Evolutionary conservation across 306 rosid genomes (phyloP), one percentile per base, ranked within the genome.

Genomic region (Pachyrhizus erosus): DNA sequence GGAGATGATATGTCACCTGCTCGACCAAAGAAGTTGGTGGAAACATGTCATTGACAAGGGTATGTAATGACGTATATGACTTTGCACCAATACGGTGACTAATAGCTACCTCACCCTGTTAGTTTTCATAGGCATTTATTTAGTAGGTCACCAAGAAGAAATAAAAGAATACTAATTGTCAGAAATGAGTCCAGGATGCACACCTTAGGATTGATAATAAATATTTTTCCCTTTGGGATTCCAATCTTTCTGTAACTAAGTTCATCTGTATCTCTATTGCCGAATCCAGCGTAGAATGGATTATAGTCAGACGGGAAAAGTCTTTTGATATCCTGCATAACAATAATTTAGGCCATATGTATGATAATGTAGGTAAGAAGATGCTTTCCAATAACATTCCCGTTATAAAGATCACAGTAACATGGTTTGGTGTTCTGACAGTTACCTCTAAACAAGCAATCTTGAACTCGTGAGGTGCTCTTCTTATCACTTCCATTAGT

Each of bases 381-480:
- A 75, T 18, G 33, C 57, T 23, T 49, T 79, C 33, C 66, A 24
- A 52, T 37, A 34, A 60, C 68, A 64, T 79, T 43, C 37, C 81
- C 43, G 74, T 81, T 29, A 46, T 24, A 77, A 3, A n/a, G n/a
- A 23, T 54, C 20, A 26, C 5, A 77, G 42, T 66, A 43, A 17
- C 62, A 27, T 20, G 73, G 52, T 82, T 70, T n/a, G 14, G 65
- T 61, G 55, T 68, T 80, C 61, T 13, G 27, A 34, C 3, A 80
- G 26, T 87, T 89, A 96, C 99, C 98, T 96, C 97, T 83, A 96
- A 89, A 84, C 99, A 96, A 18, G 98, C 98, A 70, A 96, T 96
- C 91, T 96, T 96, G 90, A 96, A 96, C 82, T 96, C 99, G 43
- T 96, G 99, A 7, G 99, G 99, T 71, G 99, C 98, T 89, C 99